Percentiles rank a stretch among this genome's conserved stretches.
Evolutionary conservation across 345 rosid genomes (phyloP).

Genomic region (Mercurialis annua): DNA sequence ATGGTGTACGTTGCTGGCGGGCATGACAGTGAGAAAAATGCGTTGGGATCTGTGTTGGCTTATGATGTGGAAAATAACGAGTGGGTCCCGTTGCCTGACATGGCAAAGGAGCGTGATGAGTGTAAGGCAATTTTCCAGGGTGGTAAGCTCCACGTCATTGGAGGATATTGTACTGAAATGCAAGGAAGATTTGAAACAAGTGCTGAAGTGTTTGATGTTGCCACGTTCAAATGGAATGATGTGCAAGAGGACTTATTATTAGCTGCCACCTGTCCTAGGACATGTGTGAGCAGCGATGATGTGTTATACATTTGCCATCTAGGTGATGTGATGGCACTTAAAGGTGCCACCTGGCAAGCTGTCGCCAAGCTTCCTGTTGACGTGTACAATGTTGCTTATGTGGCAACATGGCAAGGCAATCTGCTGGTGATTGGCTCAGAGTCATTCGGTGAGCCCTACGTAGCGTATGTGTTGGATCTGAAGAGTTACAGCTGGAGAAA

Average conservation of each 20-base stretch:
- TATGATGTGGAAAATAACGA: slow-evolving; percentile 57
- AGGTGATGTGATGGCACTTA: slow-evolving; percentile 33
- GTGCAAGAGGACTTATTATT: slow-evolving; percentile 31
- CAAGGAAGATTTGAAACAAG: slow-evolving; percentile 61
- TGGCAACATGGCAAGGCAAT: slow-evolving; percentile 41
- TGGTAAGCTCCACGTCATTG: slow-evolving; percentile 67
- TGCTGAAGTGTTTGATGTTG: slow-evolving; percentile 43
- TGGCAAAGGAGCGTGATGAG: slow-evolving; percentile 73
- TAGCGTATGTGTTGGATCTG: slow-evolving; percentile 32
- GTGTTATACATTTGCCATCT: slow-evolving; percentile 40
- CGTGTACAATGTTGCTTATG: slow-evolving; percentile 29
- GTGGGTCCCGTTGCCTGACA: slow-evolving; percentile 63
- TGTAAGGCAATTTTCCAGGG: slow-evolving; percentile 55
- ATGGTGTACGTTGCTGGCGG: slow-evolving; percentile 73
- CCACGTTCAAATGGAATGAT: slow-evolving; percentile 46
- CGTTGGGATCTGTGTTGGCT: slow-evolving; percentile 52
- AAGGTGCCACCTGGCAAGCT: slow-evolving; percentile 38
- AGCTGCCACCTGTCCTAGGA: slow-evolving; percentile 31
- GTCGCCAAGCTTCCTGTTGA: slow-evolving; percentile 53
- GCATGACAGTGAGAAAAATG: slow-evolving; percentile 62
- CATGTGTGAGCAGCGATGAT: slow-evolving; percentile 28
- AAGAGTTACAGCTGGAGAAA: slow-evolving; percentile 41
- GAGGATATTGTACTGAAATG: slow-evolving; percentile 70
- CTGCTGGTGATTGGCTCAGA: slow-evolving; percentile 58
- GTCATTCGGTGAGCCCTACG: slow-evolving; percentile 33